Conservation (phyloP, 768 basidiomycete genomes). For the Ramaria sp. region DNA sequence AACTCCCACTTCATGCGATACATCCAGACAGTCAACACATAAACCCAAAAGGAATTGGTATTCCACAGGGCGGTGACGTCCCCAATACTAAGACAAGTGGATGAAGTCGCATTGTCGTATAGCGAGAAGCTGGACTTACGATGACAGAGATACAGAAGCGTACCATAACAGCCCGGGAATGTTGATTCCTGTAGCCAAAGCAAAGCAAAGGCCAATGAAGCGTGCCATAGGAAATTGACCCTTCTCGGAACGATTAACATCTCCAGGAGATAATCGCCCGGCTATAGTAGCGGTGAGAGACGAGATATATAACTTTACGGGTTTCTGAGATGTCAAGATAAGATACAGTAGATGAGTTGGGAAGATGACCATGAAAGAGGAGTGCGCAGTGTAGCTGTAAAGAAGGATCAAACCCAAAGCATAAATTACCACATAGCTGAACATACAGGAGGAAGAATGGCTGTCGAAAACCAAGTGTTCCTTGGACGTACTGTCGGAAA, state of each 20-base stretch:
- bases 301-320: conserved; percentile 37
- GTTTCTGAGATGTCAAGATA: conserved; percentile 33
- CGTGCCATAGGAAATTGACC: conserved; percentile 19
- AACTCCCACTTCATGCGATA: conserved; percentile 54
- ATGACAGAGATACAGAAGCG: conserved; percentile 51
- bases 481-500: conserved; percentile 63
- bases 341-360: conserved; percentile 75
- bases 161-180: conserved; percentile 70
- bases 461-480: conserved; percentile 64
- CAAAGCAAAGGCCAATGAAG: conserved; percentile 25
- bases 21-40: conserved; percentile 70
- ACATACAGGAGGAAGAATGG: conserved; percentile 84
- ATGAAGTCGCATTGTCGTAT: not conserved
- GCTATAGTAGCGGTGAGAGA: conserved; percentile 34
- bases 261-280: conserved; percentile 28
- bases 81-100: conserved; percentile 41
- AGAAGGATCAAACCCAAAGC: not conserved
- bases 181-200: conserved; percentile 44
- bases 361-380: conserved; percentile 65
- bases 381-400: conserved; percentile 77
- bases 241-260: not conserved
- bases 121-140: conserved; percentile 39
- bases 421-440: not conserved
- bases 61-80: conserved; percentile 76
- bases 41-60: conserved; percentile 85